Percentiles rank a stretch among this genome's conserved stretches.
phyloP scores from a whole-genome alignment of 345 rosid species.

The Hevea brasiliensis region DNA sequence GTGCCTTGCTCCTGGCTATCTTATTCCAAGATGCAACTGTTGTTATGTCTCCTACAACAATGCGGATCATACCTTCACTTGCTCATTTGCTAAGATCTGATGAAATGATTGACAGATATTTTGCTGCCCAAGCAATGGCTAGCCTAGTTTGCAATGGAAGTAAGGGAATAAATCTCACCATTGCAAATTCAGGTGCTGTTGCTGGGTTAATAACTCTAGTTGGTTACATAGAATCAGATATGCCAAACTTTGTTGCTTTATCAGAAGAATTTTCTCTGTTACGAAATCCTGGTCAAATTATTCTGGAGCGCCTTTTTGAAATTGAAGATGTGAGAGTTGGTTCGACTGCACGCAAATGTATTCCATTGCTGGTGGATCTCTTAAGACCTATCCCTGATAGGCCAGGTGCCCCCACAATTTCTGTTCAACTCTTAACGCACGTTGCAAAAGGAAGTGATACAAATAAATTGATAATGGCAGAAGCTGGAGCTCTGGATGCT shows the following conservation, averaged over 20 bases:
- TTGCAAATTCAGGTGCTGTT: constrained; percentile 84
- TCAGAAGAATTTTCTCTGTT: constrained; percentile 66
- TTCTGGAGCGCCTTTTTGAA: constrained; percentile 67
- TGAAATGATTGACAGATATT: constrained; percentile 67
- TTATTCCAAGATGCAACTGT: constrained; percentile 67
- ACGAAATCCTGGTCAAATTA: constrained; percentile 61
- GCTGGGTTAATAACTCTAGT: constrained; percentile 69
- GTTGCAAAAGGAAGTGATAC: constrained; percentile 72
- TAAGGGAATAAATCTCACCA: constrained; percentile 62
- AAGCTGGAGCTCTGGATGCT: constrained; percentile 92
- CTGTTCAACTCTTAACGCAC: constrained; percentile 61
- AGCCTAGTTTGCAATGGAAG: constrained; percentile 67
- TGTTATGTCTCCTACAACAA: constrained; percentile 59
- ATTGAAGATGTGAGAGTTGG: constrained; percentile 79
- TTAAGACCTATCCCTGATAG: constrained; percentile 85
- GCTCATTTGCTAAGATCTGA: constrained; percentile 74
- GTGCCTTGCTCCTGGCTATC: constrained; percentile 70
- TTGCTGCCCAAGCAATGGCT: constrained; percentile 87
- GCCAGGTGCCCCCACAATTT: constrained; percentile 80
- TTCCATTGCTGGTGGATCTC: constrained; percentile 86
- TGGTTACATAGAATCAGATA: constrained; percentile 65
- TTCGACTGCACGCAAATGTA: constrained; percentile 67
- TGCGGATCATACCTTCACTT: constrained; percentile 66
- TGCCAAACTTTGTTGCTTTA: constrained; percentile 48
- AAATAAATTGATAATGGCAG: constrained; percentile 76